Percentiles rank a stretch among this genome's conserved stretches.
Conservation (phyloP, 768 basidiomycete genomes). For the Termitomyces sp. region DNA sequence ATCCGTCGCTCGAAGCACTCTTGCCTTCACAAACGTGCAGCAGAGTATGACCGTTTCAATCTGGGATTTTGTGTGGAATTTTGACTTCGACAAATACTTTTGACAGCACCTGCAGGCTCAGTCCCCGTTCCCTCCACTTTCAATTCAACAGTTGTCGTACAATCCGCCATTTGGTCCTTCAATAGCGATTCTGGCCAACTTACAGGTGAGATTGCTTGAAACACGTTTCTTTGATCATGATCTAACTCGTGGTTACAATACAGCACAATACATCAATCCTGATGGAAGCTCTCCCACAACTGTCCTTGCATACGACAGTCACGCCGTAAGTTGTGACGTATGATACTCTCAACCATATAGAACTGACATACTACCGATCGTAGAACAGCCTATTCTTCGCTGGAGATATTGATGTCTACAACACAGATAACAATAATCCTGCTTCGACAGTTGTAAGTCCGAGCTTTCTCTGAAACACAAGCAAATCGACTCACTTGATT, state of each 20-base stretch:
- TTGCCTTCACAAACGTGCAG: conserved; percentile 36
- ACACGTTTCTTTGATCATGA: not conserved
- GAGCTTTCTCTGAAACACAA: not conserved
- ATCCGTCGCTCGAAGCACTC: conserved; percentile 22
- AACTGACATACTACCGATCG: not conserved
- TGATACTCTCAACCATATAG: not conserved
- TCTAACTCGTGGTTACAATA: not conserved
- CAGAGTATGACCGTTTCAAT: conserved; percentile 28
- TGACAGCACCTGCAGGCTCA: conserved; percentile 31
- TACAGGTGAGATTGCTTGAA: conserved; percentile 29
- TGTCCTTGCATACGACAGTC: conserved; percentile 37
- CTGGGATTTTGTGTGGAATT: not conserved
- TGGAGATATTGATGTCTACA: conserved; percentile 41
- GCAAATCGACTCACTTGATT: not conserved
- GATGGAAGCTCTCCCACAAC: conserved; percentile 39
- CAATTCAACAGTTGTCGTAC: conserved; percentile 23
- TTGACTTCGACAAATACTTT: not conserved
- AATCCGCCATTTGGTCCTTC: conserved; percentile 50
- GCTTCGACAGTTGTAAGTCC: conserved; percentile 35
- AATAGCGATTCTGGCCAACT: conserved; percentile 37
- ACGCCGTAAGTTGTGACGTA: conserved; percentile 21
- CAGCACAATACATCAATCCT: conserved; percentile 48
- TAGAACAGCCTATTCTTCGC: conserved; percentile 43
- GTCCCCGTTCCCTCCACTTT: conserved; percentile 26
- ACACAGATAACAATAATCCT: conserved; percentile 28